Conservation (phyloP, 2,329 filamentous ascomycete species). For the Phoma herbarum region DNA sequence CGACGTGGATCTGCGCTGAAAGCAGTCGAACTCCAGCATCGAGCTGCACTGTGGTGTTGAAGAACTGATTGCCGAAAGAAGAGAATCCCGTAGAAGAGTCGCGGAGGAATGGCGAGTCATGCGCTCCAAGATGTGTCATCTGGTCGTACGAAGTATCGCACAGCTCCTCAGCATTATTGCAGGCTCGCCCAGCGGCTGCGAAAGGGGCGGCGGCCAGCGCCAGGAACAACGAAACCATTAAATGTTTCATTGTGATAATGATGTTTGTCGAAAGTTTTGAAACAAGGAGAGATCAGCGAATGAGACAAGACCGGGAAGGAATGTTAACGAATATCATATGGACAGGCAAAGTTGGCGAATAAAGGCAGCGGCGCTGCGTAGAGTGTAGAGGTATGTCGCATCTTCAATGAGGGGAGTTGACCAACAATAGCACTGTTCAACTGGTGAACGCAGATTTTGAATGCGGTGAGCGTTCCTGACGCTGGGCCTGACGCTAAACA, state of each 20-base stretch:
- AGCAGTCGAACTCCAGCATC: conserved; percentile 75
- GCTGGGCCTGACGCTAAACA: conserved; percentile 11
- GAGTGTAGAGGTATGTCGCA: conserved; percentile 6
- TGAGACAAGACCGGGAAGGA: neutral
- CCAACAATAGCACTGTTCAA: conserved; percentile 22
- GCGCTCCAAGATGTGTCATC: conserved; percentile 78
- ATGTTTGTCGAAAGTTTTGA: neutral
- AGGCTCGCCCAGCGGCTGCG: conserved; percentile 55
- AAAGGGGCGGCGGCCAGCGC: conserved; percentile 21
- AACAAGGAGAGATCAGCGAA: neutral
- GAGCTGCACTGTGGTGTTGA: conserved; percentile 74
- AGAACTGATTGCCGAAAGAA: conserved; percentile 73
- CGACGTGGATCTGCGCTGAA: conserved; percentile 73
- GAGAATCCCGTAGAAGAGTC: conserved; percentile 68
- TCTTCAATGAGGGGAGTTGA: conserved; percentile 6
- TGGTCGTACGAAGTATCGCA: conserved; percentile 74
- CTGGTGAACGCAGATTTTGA: conserved; percentile 14
- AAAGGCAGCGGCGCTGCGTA: conserved; percentile 11
- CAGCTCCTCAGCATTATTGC: conserved; percentile 80
- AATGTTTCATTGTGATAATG: conserved; percentile 12
- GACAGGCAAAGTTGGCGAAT: conserved; percentile 1
- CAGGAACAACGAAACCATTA: conserved; percentile 14
- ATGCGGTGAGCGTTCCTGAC: conserved; percentile 11
- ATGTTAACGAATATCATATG: conserved; percentile 1
- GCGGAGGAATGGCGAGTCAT: conserved; percentile 75